Percentiles rank a stretch among this genome's conserved stretches.
Conservation (phyloP, 345 rosid genomes). For the Aquilaria yunnanensis region DNA sequence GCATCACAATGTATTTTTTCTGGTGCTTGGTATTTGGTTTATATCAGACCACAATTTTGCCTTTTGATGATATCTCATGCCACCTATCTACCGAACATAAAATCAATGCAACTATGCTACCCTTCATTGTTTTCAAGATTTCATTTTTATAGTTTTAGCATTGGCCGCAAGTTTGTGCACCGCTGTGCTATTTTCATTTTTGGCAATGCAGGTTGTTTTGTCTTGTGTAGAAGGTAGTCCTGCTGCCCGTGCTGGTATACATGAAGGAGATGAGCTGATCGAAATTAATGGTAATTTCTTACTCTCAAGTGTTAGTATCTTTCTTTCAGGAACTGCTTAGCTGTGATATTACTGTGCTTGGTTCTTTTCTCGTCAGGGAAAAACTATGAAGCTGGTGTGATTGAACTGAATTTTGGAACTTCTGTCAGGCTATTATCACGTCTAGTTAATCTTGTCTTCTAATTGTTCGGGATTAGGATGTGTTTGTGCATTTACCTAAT, state of each 20-base stretch:
- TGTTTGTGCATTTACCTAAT: too few relatives aligned
- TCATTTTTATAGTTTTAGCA: neutral
- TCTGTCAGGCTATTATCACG: neutral
- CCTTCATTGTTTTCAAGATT: too few relatives aligned
- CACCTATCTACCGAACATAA: too few relatives aligned
- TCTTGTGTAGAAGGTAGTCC: conserved; percentile 81
- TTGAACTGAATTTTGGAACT: neutral
- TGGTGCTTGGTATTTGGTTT: too few relatives aligned
- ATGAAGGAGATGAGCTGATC: conserved; percentile 74
- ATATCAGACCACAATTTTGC: too few relatives aligned
- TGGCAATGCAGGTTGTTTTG: conserved; percentile 63
- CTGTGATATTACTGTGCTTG: neutral
- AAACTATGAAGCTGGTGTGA: neutral
- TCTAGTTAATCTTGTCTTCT: neutral
- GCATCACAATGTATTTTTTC: too few relatives aligned
- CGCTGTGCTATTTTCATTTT: neutral
- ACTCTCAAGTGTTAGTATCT: too few relatives aligned
- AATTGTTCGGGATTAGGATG: neutral
- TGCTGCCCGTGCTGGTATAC: conserved; percentile 87
- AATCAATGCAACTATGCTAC: too few relatives aligned
- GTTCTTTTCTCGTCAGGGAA: neutral
- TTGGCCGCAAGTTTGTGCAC: conserved; percentile 6
- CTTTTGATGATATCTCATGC: too few relatives aligned
- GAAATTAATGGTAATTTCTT: conserved; percentile 71
- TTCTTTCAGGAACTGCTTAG: neutral